These are phyloP conservation scores for Mycena galericulata DNA, from an alignment of 768 basidiomycete genomes.

Conservation along the genomic window DNA sequence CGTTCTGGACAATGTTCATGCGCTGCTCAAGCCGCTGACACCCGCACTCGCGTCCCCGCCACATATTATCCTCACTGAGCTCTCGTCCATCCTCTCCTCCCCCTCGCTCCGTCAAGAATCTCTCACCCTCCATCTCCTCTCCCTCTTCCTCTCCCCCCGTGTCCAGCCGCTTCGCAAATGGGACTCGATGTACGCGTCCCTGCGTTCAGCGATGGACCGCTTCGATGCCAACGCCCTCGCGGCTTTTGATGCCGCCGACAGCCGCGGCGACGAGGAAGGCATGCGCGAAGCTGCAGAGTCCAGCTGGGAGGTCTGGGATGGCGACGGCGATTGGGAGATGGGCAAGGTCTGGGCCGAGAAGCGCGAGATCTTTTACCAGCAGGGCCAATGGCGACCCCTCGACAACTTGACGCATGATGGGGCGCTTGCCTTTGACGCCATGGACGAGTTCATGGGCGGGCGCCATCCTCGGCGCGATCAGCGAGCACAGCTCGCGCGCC, in stretches of 20 bases:
- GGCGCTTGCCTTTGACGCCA: slow-evolving; percentile 87
- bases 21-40: slow-evolving; percentile 73
- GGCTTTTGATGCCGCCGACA: slow-evolving; percentile 90
- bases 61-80: slow-evolving; percentile 72
- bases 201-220: slow-evolving; percentile 85
- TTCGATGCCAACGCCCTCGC: slow-evolving; percentile 90
- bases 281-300: slow-evolving; percentile 89
- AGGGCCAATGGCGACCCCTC: slow-evolving; percentile 80
- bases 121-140: slow-evolving; percentile 76
- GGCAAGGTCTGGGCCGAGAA: slow-evolving; percentile 97
- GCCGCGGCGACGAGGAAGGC: slow-evolving; percentile 71
- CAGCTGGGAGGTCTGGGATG: slow-evolving; percentile 87
- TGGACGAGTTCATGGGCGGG: slow-evolving; percentile 95
- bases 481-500: slow-evolving; percentile 83
- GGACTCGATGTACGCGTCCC: slow-evolving; percentile 68
- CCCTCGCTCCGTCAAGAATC: slow-evolving; percentile 68
- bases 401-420: slow-evolving; percentile 81
- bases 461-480: slow-evolving; percentile 70
- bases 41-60: slow-evolving; percentile 70
- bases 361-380: slow-evolving; percentile 92
- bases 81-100: slow-evolving; percentile 58
- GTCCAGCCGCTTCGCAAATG: slow-evolving; percentile 81
- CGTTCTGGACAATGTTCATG: slow-evolving; percentile 69
- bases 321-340: slow-evolving; percentile 85
- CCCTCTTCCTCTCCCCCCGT: slow-evolving; percentile 75